Base-by-base conservation (phyloP, 192 early-diverging fungal genomes). In the Coemansia sp. region DNA sequence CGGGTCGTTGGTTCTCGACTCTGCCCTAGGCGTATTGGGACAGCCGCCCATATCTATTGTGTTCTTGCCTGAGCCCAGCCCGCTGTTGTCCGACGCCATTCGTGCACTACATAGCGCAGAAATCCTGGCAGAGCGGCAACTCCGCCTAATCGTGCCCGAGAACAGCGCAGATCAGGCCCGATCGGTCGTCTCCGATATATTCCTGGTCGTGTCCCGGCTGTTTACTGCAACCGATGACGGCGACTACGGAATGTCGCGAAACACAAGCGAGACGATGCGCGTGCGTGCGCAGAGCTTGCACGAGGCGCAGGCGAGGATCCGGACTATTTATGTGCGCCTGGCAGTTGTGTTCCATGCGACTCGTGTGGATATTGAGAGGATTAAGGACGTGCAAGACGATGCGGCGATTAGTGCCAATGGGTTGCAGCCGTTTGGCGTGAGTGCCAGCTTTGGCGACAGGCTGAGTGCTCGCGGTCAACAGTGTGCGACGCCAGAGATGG, bases 401-500 rank as follows among this genome's bases (percentile, higher is more conserved):
- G 52, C 36, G 2, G 14, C 26, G 19, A 38, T 59, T 37, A 20
- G 50, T 46, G 42, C 54, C n/a, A 23, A 19, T 17, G 52, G 52
- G 25, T n/a, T 34, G 31, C 56, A 57, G 59, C 47, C 49, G 19
- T 55, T 68, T 56, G 60, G 60, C 2, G 4, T 37, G 1, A 50
- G 57, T 25, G 51, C 57, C 36, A 56, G 71, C 3, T 74, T 74
- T 48, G 59, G 71, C 34, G 36, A 74, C 34, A 50, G 64, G 1
- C 57, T 67, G 34, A 65, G 65, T 11, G 56, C 74, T 10, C 65
- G 59, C 10, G 26, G 68, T 7, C 20, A 60, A 5, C 66, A 21
- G 15, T 21, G 38, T 37, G 56, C 38, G 8, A n/a, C 62, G 0
- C 78, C 78, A 0, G 78, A 80, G 11, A 80, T 80, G 78, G 61